Evolutionary conservation across 2,329 filamentous ascomycete genomes (phyloP).

Genomic region (Rhinocladiella similis): DNA sequence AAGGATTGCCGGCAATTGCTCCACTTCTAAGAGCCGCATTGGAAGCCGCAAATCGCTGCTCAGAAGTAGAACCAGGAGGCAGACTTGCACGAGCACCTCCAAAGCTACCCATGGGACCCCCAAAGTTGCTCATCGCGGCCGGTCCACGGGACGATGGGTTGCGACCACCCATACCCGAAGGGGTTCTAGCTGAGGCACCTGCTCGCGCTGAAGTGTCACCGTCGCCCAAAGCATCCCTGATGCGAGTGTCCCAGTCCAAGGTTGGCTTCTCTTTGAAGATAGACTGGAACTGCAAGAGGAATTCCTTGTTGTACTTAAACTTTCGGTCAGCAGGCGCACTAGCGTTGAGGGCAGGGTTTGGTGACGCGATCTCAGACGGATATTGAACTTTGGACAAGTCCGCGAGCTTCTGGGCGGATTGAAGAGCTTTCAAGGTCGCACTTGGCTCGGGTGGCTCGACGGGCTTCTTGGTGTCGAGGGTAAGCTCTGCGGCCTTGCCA

Average conservation of each 20-base stretch:
- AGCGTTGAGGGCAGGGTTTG: conserved; percentile 86
- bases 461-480: conserved; percentile 81
- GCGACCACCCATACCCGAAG: conserved; percentile 50
- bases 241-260: conserved; percentile 85
- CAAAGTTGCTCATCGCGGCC: conserved; percentile 51
- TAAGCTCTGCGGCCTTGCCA: conserved; percentile 81
- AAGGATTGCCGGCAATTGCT: conserved; percentile 51
- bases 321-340: conserved; percentile 70
- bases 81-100: conserved; percentile 56
- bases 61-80: conserved; percentile 74
- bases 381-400: conserved; percentile 79
- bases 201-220: conserved; percentile 64
- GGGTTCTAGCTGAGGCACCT: conserved; percentile 57
- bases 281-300: conserved; percentile 92
- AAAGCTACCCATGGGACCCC: conserved; percentile 68
- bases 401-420: conserved; percentile 84
- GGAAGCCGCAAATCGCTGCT: conserved; percentile 70
- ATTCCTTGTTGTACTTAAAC: conserved; percentile 94
- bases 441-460: conserved; percentile 91
- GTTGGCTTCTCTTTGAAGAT: conserved; percentile 98
- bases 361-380: conserved; percentile 78
- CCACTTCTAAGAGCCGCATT: conserved; percentile 46
- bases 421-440: conserved; percentile 87
- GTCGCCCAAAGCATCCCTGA: conserved; percentile 83
- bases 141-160: conserved; percentile 54